Percentiles rank a stretch among this genome's conserved stretches.
Evolutionary conservation across 2,329 filamentous ascomycete species (phyloP).

Genomic region (Colletotrichum viniferum): DNA sequence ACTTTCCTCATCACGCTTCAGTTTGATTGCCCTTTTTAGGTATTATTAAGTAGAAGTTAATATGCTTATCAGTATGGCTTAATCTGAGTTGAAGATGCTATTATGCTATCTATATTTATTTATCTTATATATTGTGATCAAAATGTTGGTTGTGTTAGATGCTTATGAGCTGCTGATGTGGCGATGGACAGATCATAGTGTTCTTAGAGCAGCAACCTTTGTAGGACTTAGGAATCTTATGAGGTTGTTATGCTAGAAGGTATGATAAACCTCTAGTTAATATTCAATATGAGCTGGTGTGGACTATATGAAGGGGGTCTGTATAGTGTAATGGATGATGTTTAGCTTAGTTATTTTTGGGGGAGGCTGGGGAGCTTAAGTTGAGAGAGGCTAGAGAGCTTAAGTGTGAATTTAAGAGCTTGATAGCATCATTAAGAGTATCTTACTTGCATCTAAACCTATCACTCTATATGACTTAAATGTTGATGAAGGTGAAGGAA

Average conservation of each 20-base stretch:
- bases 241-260: neutral
- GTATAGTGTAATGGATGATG: neutral
- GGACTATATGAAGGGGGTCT: neutral
- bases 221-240: neutral
- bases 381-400: neutral
- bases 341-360: neutral
- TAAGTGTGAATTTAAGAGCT: neutral
- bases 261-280: neutral
- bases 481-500: neutral
- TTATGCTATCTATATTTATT: neutral
- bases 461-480: neutral
- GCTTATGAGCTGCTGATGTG: accelerated
- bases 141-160: neutral
- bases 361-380: neutral
- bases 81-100: neutral
- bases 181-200: neutral
- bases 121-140: neutral
- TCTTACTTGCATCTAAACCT: neutral
- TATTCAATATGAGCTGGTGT: neutral
- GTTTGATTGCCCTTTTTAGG: neutral
- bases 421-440: neutral
- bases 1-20: neutral
- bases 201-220: neutral
- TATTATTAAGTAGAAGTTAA: neutral
- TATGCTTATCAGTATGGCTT: neutral